Evolutionary conservation across 2,329 filamentous ascomycete species (phyloP), one percentile per base, ranked within the genome.

Genomic region (Fusarium setosum): DNA sequence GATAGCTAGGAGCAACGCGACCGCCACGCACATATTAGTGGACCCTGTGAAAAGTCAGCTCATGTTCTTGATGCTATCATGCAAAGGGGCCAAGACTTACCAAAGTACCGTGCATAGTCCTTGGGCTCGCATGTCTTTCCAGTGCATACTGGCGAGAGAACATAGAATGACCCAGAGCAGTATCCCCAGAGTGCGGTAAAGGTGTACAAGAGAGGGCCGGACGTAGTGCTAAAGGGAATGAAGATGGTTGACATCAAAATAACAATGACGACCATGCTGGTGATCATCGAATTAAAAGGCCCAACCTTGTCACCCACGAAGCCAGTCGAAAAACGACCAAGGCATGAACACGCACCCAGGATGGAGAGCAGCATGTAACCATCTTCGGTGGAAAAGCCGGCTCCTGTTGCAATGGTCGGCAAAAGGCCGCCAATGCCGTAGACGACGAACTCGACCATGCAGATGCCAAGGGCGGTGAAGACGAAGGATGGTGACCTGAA

Each of bases 361-460:
- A 82, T 74, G 0, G 81, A 78, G 4, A 83, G 71, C 4, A 82
- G 74, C 5, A 78, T 79, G 40, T 80, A 82, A 3, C 81, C 79
- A 0, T 75, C 73, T 20, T 80, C 71, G 0, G 71, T 51, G 3
- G 75, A 64, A 13, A 82, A 73, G 4, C 70, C 63, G 3, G 67
- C 67, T 1, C 57, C 70, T 1, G 74, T 77, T 0, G 78, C 78
- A 56, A 83, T 84, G 0, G 80, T 82, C 0, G 82, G 82, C 0
- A 84, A 67, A 9, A 83, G 75, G 1, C 80, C 79, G 1, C 79
- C 76, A 8, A 80, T 77, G 8, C 81, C 80, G 37, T 83, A 84
- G n/a, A 83, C 75, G 26, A 82, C 82, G 31, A 84, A 80, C 29
- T 84, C 82, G 15, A 84, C 78, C 0, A 77, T 72, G 48, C 82